Evolutionary conservation across 2,329 filamentous ascomycete genomes (phyloP).

Genomic region (Penicillium sp.): DNA sequence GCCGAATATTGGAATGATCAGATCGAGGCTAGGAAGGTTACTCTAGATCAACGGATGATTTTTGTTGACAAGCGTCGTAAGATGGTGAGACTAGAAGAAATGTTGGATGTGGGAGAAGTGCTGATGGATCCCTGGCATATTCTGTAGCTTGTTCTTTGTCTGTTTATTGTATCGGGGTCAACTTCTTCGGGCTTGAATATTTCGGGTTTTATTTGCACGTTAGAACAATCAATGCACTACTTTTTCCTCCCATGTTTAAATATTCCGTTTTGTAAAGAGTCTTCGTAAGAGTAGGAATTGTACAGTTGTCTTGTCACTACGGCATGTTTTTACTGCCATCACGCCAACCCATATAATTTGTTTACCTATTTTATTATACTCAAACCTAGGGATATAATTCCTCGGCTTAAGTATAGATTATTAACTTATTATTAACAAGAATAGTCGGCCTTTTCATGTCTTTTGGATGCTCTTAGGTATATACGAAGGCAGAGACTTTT

Average conservation of each 20-base stretch:
- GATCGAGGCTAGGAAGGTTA: neutral
- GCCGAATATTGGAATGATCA: neutral
- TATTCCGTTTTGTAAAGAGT: neutral
- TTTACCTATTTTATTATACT: too few species aligned
- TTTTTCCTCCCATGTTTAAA: too few species aligned
- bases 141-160: neutral
- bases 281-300: neutral
- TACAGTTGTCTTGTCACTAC: too few species aligned
- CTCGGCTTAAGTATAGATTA: too few species aligned
- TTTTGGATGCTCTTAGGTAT: too few species aligned
- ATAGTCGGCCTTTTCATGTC: too few species aligned
- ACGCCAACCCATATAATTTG: too few species aligned
- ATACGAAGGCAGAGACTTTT: too few species aligned
- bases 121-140: neutral
- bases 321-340: too few species aligned
- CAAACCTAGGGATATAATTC: too few species aligned
- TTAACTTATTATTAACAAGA: too few species aligned
- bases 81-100: neutral
- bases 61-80: neutral
- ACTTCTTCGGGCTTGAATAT: neutral
- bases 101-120: neutral
- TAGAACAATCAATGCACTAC: neutral
- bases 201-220: neutral
- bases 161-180: neutral
- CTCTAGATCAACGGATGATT: neutral